Percentiles rank a stretch among this genome's conserved stretches.
Evolutionary conservation across 2,329 filamentous ascomycete species (phyloP).

Genomic region (Xylariaceae sp.): DNA sequence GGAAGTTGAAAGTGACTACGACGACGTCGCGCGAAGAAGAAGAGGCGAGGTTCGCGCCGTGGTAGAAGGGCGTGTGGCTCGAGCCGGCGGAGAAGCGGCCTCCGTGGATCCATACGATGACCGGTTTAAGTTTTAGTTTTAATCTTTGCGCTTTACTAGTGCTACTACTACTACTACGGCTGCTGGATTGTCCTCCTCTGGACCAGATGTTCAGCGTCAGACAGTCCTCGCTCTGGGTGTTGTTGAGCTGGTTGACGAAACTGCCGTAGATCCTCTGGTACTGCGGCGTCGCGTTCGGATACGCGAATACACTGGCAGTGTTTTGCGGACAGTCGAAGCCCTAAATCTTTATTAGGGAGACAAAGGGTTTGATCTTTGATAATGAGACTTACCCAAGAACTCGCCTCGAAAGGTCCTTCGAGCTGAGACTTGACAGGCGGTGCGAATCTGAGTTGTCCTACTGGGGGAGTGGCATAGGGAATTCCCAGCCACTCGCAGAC

Average conservation of each 20-base stretch:
- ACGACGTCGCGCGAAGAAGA: slow-evolving; percentile 9
- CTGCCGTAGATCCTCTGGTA: slow-evolving; percentile 6
- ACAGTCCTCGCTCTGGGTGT: slow-evolving; percentile 10
- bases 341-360: slow-evolving; percentile 3
- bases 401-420: slow-evolving; percentile 4
- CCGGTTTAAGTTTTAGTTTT: slow-evolving; percentile 1
- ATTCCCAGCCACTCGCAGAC: slow-evolving; percentile 12
- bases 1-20: slow-evolving; percentile 11
- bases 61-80: slow-evolving; percentile 11
- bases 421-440: slow-evolving; percentile 1
- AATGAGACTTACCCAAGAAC: slow-evolving; percentile 5
- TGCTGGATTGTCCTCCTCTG: too few relatives aligned
- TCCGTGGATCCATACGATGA: slow-evolving; percentile 11
- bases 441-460: slow-evolving; percentile 9
- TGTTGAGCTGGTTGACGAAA: slow-evolving; percentile 11
- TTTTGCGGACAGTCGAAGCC: slow-evolving; percentile 12
- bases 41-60: slow-evolving; percentile 7
- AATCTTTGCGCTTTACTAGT: not conserved
- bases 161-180: too few relatives aligned
- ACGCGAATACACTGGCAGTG: slow-evolving; percentile 2
- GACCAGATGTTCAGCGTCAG: slow-evolving; percentile 11
- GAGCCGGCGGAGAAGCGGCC: slow-evolving; percentile 11
- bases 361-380: not conserved
- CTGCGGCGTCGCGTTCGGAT: slow-evolving; percentile 10
- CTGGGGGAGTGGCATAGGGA: slow-evolving; percentile 9